Percentiles rank a stretch among this genome's conserved stretches.
These are phyloP conservation scores for Fusarium mundagurra DNA, from an alignment of 2,329 filamentous ascomycete species.

Conservation along the genomic window DNA sequence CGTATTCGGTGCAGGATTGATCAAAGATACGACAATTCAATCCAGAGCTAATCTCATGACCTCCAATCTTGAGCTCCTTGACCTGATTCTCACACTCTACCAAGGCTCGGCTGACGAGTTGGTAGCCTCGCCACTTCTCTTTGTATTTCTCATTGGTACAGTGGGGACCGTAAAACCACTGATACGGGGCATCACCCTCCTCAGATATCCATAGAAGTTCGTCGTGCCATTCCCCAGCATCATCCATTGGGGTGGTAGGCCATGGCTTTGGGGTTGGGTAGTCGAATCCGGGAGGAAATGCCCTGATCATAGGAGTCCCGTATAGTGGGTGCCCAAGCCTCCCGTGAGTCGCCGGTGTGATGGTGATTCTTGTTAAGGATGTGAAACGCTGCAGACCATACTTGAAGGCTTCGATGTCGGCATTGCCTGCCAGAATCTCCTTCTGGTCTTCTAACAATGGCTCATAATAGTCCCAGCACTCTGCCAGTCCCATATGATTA, in stretches of 20 bases:
- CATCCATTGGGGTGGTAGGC: neutral
- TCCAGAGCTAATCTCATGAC: neutral
- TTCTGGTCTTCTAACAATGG: neutral
- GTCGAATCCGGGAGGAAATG: neutral
- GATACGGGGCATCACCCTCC: neutral
- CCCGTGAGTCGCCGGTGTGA: neutral
- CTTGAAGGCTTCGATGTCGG: neutral
- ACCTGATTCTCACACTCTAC: neutral
- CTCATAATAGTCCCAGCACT: neutral
- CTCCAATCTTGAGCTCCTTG: neutral
- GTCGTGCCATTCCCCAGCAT: accelerated
- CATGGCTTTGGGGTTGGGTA: neutral
- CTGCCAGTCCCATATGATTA: neutral
- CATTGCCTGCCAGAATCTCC: neutral
- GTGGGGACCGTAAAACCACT: neutral
- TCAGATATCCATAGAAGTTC: neutral
- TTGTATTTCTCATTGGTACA: neutral
- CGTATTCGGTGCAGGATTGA: neutral
- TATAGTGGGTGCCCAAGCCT: neutral
- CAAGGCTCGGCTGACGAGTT: neutral
- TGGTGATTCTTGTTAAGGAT: neutral
- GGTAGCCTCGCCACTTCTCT: neutral
- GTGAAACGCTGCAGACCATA: neutral
- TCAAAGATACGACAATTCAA: neutral
- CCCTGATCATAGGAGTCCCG: neutral